These are phyloP conservation scores for Colletotrichum sp. DNA, from an alignment of 2,329 filamentous ascomycete genomes.

Conservation along the genomic window DNA sequence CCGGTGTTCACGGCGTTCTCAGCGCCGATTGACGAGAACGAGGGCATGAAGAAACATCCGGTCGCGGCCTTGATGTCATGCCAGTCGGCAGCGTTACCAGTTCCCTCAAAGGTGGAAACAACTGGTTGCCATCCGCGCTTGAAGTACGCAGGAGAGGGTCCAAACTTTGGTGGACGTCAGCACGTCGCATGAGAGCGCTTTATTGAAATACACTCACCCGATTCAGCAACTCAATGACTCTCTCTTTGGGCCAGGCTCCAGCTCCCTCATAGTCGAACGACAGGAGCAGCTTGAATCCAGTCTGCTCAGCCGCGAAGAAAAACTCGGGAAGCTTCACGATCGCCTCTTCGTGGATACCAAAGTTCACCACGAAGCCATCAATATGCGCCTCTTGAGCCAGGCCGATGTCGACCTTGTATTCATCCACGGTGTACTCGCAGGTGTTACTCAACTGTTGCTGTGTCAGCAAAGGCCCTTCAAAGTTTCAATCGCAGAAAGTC, in stretches of 20 bases:
- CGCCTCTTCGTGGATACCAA: slow-evolving; percentile 20
- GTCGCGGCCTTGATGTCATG: slow-evolving; percentile 41
- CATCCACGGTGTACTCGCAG: slow-evolving; percentile 3
- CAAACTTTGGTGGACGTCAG: background rate
- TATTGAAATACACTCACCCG: background rate
- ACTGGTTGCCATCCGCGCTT: slow-evolving; percentile 33
- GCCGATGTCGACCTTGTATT: slow-evolving; percentile 15
- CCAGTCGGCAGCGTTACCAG: slow-evolving; percentile 47
- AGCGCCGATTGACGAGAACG: slow-evolving; percentile 45
- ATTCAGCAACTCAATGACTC: slow-evolving; percentile 10
- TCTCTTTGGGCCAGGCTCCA: slow-evolving; percentile 13
- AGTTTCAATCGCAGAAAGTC: background rate
- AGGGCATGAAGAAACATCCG: slow-evolving; percentile 48
- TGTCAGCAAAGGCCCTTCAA: background rate
- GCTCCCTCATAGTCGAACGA: slow-evolving; percentile 20
- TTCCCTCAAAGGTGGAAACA: slow-evolving; percentile 50
- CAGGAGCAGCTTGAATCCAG: slow-evolving; percentile 18
- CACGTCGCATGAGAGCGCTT: background rate
- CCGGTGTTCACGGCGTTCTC: slow-evolving; percentile 23
- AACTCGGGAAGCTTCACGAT: slow-evolving; percentile 13
- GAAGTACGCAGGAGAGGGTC: slow-evolving; percentile 17
- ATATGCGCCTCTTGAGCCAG: slow-evolving; percentile 20
- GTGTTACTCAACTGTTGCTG: slow-evolving; percentile 15
- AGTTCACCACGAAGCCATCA: slow-evolving; percentile 19
- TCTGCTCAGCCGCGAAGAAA: slow-evolving; percentile 14